phyloP scores from a whole-genome alignment of 352 stramenopile species.

The Globisporangium cederbergense region DNA sequence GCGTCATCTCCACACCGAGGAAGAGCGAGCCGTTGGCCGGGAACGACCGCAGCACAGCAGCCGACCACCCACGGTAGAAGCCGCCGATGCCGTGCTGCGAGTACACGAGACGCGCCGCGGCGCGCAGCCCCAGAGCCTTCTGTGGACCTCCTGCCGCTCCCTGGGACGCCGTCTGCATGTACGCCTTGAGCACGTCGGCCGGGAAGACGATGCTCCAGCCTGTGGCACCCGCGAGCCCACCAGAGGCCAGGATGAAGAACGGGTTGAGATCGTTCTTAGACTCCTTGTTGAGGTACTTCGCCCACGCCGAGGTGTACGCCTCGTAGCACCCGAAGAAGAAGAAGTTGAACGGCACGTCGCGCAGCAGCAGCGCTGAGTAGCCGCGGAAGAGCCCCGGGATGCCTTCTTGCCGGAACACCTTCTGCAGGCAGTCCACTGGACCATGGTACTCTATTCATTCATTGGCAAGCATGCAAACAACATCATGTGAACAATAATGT shows the following conservation, averaged over 20 bases:
- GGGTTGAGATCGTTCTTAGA: conserved; percentile 78
- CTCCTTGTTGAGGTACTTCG: conserved; percentile 39
- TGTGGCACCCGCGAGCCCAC: conserved; percentile 71
- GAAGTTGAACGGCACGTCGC: conserved; percentile 89
- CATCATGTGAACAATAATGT: conserved; percentile 1
- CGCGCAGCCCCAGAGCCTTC: conserved; percentile 33
- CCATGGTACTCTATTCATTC: conserved; percentile 46
- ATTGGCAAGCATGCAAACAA: background rate
- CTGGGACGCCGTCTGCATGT: conserved; percentile 66
- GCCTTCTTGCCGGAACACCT: conserved; percentile 62
- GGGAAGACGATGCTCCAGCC: conserved; percentile 87
- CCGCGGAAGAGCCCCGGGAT: conserved; percentile 68
- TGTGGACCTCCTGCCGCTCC: conserved; percentile 5
- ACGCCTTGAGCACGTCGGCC: conserved; percentile 80
- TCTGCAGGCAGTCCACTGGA: conserved; percentile 60
- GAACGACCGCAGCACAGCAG: conserved; percentile 82
- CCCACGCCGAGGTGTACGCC: conserved; percentile 55
- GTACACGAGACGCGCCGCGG: conserved; percentile 54
- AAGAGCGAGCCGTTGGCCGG: conserved; percentile 88
- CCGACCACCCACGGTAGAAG: conserved; percentile 87
- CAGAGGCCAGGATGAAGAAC: conserved; percentile 65
- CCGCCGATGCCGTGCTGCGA: conserved; percentile 61
- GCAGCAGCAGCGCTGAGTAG: conserved; percentile 79
- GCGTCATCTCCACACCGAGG: conserved; percentile 86
- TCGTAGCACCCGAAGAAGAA: conserved; percentile 89